A percentile compares a stretch with the other conserved stretches of the same genome.
Conservation (phyloP, 2,329 filamentous ascomycete genomes). For the Balansia obtecta region DNA sequence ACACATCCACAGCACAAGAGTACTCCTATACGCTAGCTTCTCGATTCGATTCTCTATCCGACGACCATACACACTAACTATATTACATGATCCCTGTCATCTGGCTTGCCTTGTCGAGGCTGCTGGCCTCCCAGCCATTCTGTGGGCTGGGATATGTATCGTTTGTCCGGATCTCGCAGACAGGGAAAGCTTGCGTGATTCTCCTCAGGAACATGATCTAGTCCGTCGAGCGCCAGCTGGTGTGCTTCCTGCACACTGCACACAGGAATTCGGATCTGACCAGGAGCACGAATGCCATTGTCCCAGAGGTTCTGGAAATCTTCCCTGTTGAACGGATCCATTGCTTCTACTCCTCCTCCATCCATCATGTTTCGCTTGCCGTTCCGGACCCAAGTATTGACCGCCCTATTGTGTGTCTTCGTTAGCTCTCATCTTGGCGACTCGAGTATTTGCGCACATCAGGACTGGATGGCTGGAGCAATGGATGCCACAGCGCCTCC, state of each 20-base stretch:
- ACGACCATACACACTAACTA: not conserved
- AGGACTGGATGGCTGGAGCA: not conserved
- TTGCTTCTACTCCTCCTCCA: not conserved
- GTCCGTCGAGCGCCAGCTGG: not conserved
- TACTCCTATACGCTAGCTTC: no score
- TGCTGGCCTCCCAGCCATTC: not conserved
- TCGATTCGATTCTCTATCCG: no score
- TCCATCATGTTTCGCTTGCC: not conserved
- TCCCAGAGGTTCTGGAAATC: not conserved
- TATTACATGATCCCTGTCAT: not conserved
- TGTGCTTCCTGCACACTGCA: not conserved
- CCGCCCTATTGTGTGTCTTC: not conserved
- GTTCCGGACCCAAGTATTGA: not conserved
- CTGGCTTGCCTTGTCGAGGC: not conserved
- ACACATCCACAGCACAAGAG: no score
- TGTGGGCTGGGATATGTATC: not conserved
- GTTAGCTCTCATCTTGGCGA: not conserved
- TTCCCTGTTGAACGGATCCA: not conserved
- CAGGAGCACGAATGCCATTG: not conserved
- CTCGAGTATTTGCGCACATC: not conserved
- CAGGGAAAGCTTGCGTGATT: not conserved
- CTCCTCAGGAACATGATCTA: not conserved
- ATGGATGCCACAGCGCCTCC: not conserved
- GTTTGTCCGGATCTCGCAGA: not conserved
- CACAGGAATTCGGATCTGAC: not conserved